A percentile compares a stretch with the other conserved stretches of the same genome.
Evolutionary conservation across 495 filamentous ascomycete species (phyloP).

Genomic region (Massariosphaeria phaeospora): DNA sequence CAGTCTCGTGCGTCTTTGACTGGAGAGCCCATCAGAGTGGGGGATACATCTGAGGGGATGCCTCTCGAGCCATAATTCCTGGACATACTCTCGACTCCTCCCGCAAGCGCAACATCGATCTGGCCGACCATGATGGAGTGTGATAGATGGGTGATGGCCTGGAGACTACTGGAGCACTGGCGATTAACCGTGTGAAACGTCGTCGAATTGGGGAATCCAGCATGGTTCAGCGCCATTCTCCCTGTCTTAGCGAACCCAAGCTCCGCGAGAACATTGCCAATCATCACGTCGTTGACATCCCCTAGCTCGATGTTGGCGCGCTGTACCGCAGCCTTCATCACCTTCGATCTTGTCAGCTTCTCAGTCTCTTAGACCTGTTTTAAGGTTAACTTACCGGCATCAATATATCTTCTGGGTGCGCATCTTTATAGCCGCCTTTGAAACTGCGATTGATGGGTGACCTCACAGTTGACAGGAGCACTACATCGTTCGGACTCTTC

Average conservation of each 20-base stretch:
- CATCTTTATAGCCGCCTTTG: conserved; percentile 35
- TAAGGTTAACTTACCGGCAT: conserved; percentile 19
- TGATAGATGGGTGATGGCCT: conserved; percentile 62
- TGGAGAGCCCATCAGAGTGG: conserved; percentile 10
- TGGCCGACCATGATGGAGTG: conserved; percentile 62
- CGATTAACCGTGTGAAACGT: conserved; percentile 75
- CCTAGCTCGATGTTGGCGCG: conserved; percentile 19
- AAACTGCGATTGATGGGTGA: conserved; percentile 30
- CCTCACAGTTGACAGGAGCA: conserved; percentile 30
- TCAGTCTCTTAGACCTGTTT: background rate
- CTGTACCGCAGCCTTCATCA: conserved; percentile 27
- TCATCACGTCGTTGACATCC: conserved; percentile 30
- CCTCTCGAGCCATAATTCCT: conserved; percentile 29
- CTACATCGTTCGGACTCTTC: conserved; percentile 32
- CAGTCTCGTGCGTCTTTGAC: conserved; percentile 33
- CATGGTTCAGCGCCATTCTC: conserved; percentile 73
- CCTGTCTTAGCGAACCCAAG: conserved; percentile 32
- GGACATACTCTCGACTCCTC: conserved; percentile 54
- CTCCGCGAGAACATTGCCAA: conserved; percentile 33
- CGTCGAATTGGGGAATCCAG: conserved; percentile 63
- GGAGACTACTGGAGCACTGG: conserved; percentile 62
- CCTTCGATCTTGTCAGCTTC: conserved; percentile 11
- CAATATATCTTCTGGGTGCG: conserved; percentile 27
- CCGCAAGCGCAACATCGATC: conserved; percentile 68
- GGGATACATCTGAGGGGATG: conserved; percentile 25